Base-by-base conservation (phyloP, 768 basidiomycete species). In the Rhizopogon vesiculosus region DNA sequence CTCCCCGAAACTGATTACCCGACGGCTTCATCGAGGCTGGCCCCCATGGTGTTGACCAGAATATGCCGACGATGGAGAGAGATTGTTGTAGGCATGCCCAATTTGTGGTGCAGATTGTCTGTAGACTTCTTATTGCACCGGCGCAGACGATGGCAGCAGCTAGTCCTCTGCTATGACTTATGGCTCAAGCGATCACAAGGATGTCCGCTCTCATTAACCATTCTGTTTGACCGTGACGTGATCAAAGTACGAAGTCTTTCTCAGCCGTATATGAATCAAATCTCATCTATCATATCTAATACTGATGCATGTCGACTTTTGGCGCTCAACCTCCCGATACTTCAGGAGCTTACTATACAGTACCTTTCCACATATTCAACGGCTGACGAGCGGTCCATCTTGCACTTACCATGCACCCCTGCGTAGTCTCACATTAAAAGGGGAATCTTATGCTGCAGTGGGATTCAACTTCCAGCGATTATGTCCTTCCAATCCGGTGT, bases 51-150 rank as follows among this genome's bases (percentile, higher is more conserved):
- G 7, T 58, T 81, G 19, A 66, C 73, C 25, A 62, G 31, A 33
- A 7, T 33, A 33, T 33, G 9, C 31, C 31, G 31, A 33, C 31
- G 9, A 33, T 33, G 31, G 31, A 33, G 9, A 1, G 31, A 33
- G 31, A 7, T 10, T 33, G 31, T 6, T 33, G 7, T 33, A 9
- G 31, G 7, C 31, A 8, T 6, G 31, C 10, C 31, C 8, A 33
- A 7, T 33, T 7, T 33, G 31, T 33, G 81, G 81, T 73, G 76
- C 10, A 71, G 74, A 1, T 76, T 83, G 7, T 61, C 45, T 13
- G 49, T 68, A 33, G 44, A 56, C 12, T 33, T 10, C 54, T 25
- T 4, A 4, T 25, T 2, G 22, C 22, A 22, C 22, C 53, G 29
- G 61, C 52, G 44, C 56, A 57, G 41, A 50, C 56, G 18, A 15